Conservation (phyloP, 2,329 filamentous ascomycete species). For the Pyrenophora tritici-repentis region DNA sequence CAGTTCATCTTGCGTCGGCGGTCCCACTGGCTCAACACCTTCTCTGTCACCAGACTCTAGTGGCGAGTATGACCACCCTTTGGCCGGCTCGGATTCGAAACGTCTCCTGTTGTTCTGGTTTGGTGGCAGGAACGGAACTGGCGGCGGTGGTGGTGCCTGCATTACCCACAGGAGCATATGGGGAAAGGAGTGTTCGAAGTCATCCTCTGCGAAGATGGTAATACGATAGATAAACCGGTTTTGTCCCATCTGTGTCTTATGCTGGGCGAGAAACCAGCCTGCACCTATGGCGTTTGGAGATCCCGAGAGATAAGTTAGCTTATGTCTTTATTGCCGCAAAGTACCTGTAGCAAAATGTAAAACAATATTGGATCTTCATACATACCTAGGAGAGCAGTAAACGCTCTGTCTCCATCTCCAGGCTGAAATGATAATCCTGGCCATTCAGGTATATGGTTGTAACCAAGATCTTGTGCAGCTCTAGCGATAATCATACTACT, state of each 20-base stretch:
- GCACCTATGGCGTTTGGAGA: constrained; percentile 1
- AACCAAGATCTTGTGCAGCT: background rate
- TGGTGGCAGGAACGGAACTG: background rate
- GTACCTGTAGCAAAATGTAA: too few species aligned
- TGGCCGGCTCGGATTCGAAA: too few species aligned
- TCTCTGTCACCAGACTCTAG: too few species aligned
- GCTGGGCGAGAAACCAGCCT: constrained; percentile 7
- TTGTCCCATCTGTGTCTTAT: background rate
- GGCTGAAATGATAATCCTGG: background rate
- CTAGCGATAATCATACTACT: background rate
- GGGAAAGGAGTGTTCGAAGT: background rate
- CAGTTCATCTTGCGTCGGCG: too few species aligned
- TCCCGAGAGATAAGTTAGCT: background rate
- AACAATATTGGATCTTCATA: background rate
- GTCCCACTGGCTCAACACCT: too few species aligned
- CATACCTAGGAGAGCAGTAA: constrained; percentile 4
- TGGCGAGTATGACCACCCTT: too few species aligned
- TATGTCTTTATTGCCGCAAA: background rate
- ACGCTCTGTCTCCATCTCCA: background rate
- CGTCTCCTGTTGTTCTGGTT: too few species aligned
- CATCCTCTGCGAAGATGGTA: background rate
- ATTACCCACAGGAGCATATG: background rate
- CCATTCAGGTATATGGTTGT: background rate
- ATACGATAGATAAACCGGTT: constrained; percentile 1
- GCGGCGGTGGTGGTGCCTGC: background rate